A percentile compares a stretch with the other conserved stretches of the same genome.
phyloP scores from a whole-genome alignment of 73 alveolate species.

The Paramecium bursaria region DNA sequence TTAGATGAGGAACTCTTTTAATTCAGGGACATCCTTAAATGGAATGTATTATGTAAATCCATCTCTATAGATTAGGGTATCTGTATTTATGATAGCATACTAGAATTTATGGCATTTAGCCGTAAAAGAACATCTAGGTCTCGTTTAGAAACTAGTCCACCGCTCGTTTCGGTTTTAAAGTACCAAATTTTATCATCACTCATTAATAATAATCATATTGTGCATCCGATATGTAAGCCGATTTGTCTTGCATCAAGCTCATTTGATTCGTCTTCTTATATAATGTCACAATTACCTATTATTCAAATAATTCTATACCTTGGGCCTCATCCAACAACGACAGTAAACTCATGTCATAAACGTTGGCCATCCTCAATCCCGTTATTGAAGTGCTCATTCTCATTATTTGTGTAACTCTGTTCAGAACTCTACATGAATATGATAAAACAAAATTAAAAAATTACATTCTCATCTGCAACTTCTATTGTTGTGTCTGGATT shows the following conservation, averaged over 20 bases:
- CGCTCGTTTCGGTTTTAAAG: too few relatives aligned
- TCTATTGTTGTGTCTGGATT: too few relatives aligned
- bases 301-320: background rate
- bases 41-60: slow-evolving; percentile 79
- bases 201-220: too few relatives aligned
- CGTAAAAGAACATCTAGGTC: slow-evolving; percentile 83
- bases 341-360: background rate
- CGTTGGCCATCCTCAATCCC: slow-evolving; percentile 37
- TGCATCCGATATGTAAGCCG: slow-evolving; percentile 53
- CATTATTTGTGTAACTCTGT: too few relatives aligned
- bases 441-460: too few relatives aligned
- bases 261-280: slow-evolving; percentile 39
- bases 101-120: slow-evolving; percentile 65
- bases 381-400: slow-evolving; percentile 34
- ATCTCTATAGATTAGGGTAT: slow-evolving; percentile 76
- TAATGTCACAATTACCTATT: slow-evolving; percentile 25
- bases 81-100: slow-evolving; percentile 13
- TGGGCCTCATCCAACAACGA: slow-evolving; percentile 34
- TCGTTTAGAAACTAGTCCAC: slow-evolving; percentile 73
- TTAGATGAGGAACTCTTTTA: slow-evolving; percentile 68
- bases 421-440: too few relatives aligned
- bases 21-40: slow-evolving; percentile 69
- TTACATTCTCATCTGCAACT: too few relatives aligned
- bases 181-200: too few relatives aligned
- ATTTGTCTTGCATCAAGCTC: slow-evolving; percentile 41